These are phyloP conservation scores for Phytophthora europaea DNA, from an alignment of 352 stramenopile genomes.

Conservation along the genomic window DNA sequence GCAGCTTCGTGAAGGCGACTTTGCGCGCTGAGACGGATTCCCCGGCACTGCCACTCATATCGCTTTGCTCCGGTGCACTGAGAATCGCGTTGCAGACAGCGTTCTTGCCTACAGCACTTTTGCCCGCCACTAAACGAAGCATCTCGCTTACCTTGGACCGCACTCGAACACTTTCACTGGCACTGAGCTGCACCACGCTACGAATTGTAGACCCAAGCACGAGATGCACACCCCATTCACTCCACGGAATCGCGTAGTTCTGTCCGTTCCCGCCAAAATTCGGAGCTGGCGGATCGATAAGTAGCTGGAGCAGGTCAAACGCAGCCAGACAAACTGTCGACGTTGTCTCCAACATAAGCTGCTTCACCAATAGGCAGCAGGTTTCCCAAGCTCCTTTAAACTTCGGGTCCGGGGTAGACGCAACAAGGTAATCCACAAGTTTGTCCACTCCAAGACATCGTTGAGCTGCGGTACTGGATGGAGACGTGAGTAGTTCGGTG, in stretches of 20 bases:
- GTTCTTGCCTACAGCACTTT: conserved; percentile 64
- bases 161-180: conserved; percentile 71
- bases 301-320: conserved; percentile 65
- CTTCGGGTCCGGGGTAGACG: conserved; percentile 40
- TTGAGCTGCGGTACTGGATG: conserved; percentile 42
- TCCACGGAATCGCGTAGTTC: conserved; percentile 77
- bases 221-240: conserved; percentile 83
- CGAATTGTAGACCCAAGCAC: conserved; percentile 81
- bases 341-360: conserved; percentile 65
- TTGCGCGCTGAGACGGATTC: conserved; percentile 48
- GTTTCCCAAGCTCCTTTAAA: conserved; percentile 82
- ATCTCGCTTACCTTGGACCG: conserved; percentile 58
- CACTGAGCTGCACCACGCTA: conserved; percentile 77
- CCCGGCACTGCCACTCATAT: conserved; percentile 43
- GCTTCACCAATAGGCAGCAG: conserved; percentile 72
- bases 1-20: conserved; percentile 60
- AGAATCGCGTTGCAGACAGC: conserved; percentile 81
- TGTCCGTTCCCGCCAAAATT: conserved; percentile 10
- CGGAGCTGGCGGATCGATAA: conserved; percentile 55
- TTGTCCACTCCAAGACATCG: conserved; percentile 68
- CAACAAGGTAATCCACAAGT: conserved; percentile 55
- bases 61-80: conserved; percentile 68
- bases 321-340: conserved; percentile 60
- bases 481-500: conserved; percentile 55
- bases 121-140: conserved; percentile 55